Base-by-base conservation (phyloP, 2,329 filamentous ascomycete species). In the Aureobasidium zeae region DNA sequence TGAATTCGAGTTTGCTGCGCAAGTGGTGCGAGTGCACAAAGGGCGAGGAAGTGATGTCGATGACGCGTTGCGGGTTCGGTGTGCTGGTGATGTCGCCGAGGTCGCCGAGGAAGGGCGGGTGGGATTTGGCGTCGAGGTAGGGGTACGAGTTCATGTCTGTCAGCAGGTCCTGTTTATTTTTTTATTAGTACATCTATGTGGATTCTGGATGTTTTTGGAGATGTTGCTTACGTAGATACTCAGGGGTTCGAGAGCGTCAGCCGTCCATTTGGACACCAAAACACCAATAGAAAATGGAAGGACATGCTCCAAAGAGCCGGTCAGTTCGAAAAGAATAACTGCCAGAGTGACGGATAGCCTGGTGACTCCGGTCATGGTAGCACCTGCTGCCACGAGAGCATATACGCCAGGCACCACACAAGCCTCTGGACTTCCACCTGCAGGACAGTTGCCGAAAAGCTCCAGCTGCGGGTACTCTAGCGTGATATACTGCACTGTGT, bases 341-440 rank as follows among this genome's bases (percentile, higher is more conserved):
- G 87, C 88, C 7, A 98, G 71, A 0, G 91, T 96, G 16, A 98
- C 86, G 0, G 88, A 94, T 1, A 98, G 67, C 37, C 91, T 77
- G 2, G 91, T 98, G 2, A 96, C 91, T 37, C 91, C 91, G 53
- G 89, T 96, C 91, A 98, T 96, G 22, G 89, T 95, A 2, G 91
- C 87, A 12, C 91, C 91, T 31, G 91, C 91, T 12, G 88, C 89
- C 46, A 95, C 86, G 47, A 98, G 74, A 1, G 87, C 91, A 59
- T 98, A 98, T 0, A 96, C 86, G n/a, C 91, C 91, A 1, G 91
- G 91, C 35, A 93, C 88, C 35, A 98, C 86, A 59, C 91, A 96
- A 2, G 82, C 81, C 47, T 86, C 82, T 22, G 84, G 79, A 28
- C 78, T 71, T 11, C 66, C 76, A 41, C 75, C 71, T 5, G 76